phyloP scores from a whole-genome alignment of 1,284 basidiomycete genomes.

The Ganoderma resinaceum region DNA sequence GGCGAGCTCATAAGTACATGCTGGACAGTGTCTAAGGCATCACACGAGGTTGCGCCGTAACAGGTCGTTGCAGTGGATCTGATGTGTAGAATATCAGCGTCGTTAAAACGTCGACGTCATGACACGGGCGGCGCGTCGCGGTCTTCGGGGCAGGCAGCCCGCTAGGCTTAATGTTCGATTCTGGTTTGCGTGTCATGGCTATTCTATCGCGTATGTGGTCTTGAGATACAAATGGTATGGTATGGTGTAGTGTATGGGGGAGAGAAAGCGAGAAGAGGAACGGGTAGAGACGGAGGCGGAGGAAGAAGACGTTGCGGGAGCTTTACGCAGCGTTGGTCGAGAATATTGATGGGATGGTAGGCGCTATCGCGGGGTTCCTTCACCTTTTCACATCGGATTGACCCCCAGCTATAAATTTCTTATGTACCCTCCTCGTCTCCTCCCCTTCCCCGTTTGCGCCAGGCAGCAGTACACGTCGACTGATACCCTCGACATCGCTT shows the following conservation, averaged over 20 bases:
- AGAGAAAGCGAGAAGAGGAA: conserved; percentile 1
- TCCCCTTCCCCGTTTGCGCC: conserved; percentile 28
- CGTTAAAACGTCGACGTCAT: conserved; percentile 10
- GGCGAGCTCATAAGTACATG: background rate
- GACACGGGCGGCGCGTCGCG: conserved; percentile 25
- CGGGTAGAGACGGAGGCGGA: conserved; percentile 1
- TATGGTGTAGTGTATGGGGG: background rate
- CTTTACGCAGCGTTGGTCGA: conserved; percentile 10
- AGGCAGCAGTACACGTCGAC: conserved; percentile 35
- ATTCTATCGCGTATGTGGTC: background rate
- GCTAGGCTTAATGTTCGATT: background rate
- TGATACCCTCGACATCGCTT: conserved; percentile 30
- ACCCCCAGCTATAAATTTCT: conserved; percentile 37
- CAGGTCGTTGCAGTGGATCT: background rate
- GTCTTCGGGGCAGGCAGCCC: background rate
- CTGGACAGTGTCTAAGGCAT: background rate
- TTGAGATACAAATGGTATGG: background rate
- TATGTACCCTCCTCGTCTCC: conserved; percentile 22
- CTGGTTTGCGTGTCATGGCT: background rate
- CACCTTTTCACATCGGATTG: conserved; percentile 41
- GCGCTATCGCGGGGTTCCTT: conserved; percentile 24
- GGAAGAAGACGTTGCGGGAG: conserved; percentile 7
- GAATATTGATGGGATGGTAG: conserved; percentile 26
- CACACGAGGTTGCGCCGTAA: background rate
- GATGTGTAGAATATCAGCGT: conserved; percentile 8